phyloP scores from a whole-genome alignment of 495 filamentous ascomycete species.

The Hypoxylon fuscum region DNA sequence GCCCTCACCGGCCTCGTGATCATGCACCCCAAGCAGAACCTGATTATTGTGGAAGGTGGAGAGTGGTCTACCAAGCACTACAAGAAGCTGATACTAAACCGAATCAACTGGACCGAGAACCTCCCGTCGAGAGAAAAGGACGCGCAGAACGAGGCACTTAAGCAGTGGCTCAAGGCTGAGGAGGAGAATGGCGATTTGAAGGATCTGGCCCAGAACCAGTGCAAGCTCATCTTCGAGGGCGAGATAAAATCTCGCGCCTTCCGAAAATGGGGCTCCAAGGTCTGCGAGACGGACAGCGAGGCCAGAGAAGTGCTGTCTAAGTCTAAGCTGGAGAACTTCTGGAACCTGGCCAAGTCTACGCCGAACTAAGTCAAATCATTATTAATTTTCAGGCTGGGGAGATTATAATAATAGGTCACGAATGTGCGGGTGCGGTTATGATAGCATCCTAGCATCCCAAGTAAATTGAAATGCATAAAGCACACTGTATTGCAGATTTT shows the following conservation, averaged over 20 bases:
- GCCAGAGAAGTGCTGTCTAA: conserved; percentile 82
- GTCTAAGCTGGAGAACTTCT: conserved; percentile 93
- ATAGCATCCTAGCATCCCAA: neutral
- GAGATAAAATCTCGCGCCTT: conserved; percentile 80
- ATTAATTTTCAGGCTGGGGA: conserved; percentile 7
- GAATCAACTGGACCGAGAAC: conserved; percentile 95
- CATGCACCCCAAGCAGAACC: conserved; percentile 84
- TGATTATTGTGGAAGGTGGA: conserved; percentile 93
- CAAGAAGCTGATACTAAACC: conserved; percentile 85
- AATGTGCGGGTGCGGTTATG: no score
- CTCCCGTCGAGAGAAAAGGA: conserved; percentile 69
- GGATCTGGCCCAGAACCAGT: conserved; percentile 82
- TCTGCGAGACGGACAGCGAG: conserved; percentile 87
- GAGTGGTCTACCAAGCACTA: conserved; percentile 80
- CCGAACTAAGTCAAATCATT: conserved; percentile 9
- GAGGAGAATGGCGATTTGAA: conserved; percentile 82
- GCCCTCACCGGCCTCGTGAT: conserved; percentile 87
- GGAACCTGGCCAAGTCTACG: conserved; percentile 83
- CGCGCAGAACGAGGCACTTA: conserved; percentile 67
- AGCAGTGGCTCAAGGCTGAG: conserved; percentile 77
- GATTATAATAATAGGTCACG: conserved; percentile 20
- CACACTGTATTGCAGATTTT: neutral
- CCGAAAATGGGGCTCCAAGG: conserved; percentile 82
- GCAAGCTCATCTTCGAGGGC: conserved; percentile 85
- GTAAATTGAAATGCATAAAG: neutral